Evolutionary conservation across 2,329 filamentous ascomycete genomes (phyloP).

Genomic region (Cercospora sp.): DNA sequence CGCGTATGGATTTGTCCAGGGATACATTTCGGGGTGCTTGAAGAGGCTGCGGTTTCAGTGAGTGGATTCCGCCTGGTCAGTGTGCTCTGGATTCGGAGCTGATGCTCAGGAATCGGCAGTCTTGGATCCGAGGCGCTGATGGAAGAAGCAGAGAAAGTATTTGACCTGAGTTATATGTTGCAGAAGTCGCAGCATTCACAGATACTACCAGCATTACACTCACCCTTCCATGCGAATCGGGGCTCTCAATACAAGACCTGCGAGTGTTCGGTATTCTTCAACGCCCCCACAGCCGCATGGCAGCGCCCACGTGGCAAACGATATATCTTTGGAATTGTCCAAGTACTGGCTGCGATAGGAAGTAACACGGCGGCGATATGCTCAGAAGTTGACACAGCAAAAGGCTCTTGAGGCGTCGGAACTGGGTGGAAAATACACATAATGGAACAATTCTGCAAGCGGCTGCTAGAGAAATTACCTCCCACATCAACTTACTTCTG

Average conservation of each 20-base stretch:
- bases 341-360: neutral
- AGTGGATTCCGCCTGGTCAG: neutral
- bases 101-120: neutral
- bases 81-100: neutral
- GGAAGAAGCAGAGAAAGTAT: neutral
- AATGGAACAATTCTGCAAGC: neutral
- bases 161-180: neutral
- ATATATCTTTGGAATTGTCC: neutral
- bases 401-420: neutral
- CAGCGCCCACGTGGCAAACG: neutral
- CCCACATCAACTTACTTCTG: too few relatives aligned
- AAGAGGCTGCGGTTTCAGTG: neutral
- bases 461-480: too few relatives aligned
- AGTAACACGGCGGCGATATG: neutral
- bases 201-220: too few relatives aligned
- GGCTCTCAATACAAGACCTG: neutral
- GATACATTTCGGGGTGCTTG: neutral
- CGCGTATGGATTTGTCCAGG: neutral
- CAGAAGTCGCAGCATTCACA: neutral
- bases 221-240: neutral
- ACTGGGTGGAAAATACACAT: neutral
- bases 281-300: neutral
- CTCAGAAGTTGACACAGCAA: neutral
- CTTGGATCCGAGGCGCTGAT: neutral
- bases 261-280: neutral